phyloP scores from a whole-genome alignment of 116 monocot species.

The Posidonia oceanica region DNA sequence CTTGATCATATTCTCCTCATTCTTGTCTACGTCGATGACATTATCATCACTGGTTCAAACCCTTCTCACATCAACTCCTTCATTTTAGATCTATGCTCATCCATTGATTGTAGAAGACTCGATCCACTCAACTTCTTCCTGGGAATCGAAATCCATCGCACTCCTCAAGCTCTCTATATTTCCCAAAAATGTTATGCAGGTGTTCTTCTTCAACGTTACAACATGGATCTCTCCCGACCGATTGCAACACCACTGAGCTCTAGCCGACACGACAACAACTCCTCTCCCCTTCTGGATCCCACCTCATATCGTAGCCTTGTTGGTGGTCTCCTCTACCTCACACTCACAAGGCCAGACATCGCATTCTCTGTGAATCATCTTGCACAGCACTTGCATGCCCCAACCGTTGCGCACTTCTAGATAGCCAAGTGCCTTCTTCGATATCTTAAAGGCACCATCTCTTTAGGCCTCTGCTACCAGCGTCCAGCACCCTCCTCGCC shows the following conservation, averaged over 20 bases:
- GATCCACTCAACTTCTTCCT: background rate
- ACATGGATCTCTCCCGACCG: background rate
- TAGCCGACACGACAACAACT: background rate
- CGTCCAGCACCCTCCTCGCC: background rate
- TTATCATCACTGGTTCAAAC: background rate
- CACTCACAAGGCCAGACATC: background rate
- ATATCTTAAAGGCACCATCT: background rate
- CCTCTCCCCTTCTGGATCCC: background rate
- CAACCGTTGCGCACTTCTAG: background rate
- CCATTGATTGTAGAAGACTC: background rate
- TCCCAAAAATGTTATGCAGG: background rate
- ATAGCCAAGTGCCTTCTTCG: background rate
- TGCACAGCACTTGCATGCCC: background rate
- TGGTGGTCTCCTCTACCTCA: background rate
- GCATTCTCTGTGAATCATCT: background rate
- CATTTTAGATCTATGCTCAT: background rate
- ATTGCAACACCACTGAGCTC: background rate
- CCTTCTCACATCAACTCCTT: background rate
- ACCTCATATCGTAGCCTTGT: background rate
- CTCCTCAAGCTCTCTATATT: background rate
- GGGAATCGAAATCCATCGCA: background rate
- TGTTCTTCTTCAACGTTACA: no score
- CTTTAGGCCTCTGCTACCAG: background rate
- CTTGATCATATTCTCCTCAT: background rate
- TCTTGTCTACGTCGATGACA: no score